Evolutionary conservation across 2,329 filamentous ascomycete species (phyloP).

Genomic region (Trichoderma atrobrunneum): DNA sequence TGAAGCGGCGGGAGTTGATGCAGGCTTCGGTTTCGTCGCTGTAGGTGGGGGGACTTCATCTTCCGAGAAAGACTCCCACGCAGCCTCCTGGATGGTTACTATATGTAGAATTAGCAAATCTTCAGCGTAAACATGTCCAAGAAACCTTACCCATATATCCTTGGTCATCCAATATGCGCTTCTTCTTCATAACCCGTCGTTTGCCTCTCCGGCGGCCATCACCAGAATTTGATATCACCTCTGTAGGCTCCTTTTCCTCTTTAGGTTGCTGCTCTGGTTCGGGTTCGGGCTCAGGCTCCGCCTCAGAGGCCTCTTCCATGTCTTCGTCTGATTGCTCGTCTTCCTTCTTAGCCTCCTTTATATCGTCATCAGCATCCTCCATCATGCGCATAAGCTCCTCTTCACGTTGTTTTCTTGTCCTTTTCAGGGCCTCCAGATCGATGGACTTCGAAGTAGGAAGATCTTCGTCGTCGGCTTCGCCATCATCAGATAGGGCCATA

Average conservation of each 20-base stretch:
- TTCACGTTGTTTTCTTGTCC: conserved; percentile 37
- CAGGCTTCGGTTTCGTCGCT: conserved; percentile 52
- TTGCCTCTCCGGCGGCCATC: conserved; percentile 70
- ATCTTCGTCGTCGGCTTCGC: conserved; percentile 40
- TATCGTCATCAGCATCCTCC: conserved; percentile 56
- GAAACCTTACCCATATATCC: conserved; percentile 74
- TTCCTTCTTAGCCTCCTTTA: conserved; percentile 42
- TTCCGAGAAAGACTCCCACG: conserved; percentile 92
- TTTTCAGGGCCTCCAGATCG: conserved; percentile 28
- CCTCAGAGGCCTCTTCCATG: conserved; percentile 40
- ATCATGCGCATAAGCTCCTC: conserved; percentile 42
- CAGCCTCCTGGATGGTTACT: conserved; percentile 83
- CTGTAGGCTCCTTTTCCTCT: conserved; percentile 45
- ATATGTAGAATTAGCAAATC: conserved; percentile 19
- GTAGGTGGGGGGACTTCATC: conserved; percentile 62
- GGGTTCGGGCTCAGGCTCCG: conserved; percentile 34
- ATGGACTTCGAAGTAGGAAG: conserved; percentile 28
- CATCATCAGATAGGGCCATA: conserved; percentile 39
- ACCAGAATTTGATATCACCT: conserved; percentile 51
- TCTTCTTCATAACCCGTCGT: conserved; percentile 82
- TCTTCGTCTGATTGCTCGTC: conserved; percentile 39
- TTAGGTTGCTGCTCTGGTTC: conserved; percentile 22
- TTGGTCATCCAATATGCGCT: conserved; percentile 80
- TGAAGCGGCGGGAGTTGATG: conserved; percentile 43
- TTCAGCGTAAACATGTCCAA: background rate